Base-by-base conservation (phyloP, 2,329 filamentous ascomycete species). In the Colletotrichum sp. region DNA sequence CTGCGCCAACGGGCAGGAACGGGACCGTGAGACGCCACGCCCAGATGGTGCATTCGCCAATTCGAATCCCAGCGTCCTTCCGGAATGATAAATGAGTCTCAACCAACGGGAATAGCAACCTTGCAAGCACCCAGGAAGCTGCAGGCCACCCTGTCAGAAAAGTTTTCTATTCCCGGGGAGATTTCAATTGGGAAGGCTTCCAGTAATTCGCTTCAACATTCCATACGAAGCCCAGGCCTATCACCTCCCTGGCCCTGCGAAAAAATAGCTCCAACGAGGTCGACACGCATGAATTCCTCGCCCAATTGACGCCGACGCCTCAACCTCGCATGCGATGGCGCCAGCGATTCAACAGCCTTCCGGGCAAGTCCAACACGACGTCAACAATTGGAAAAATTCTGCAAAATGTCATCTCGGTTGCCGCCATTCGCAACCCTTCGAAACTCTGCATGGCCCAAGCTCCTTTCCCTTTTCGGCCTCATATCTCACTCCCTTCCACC, bases 11-110 rank as follows among this genome's bases (percentile, higher is more conserved):
- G 65, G 74, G 70, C 71, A 74, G 32, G 34, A 60, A 76, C 74
- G 74, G 74, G 49, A 76, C 26, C 21, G 21, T 60, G 71, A 68
- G 70, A 69, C 64, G 71, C 70, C 74, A 74, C 70, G 73, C 64
- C 44, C 32, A 36, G 60, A 68, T n/a, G 32, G 32, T 72, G 55
- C 73, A 52, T 30, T 68, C 65, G 26, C 59, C 44, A 44, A 26
- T 39, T 39, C 21, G 21, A 21, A 68, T 57, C 30, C 24, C 49
- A 65, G n/a, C 28, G 32, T 39, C 30, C 62, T 75, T 67, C 72
- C 52, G 68, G 52, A 28, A 75, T 59, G 49, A 32, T 52, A 26
- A 24, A 59, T 39, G 49, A 18, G 62, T 52, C 57, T 64, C 69
- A 68, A 52, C 68, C 16, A 24, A n/a, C 68, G 69, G 57, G 30